Base-by-base conservation (phyloP, 345 rosid species). In the Syzygium aromaticum region DNA sequence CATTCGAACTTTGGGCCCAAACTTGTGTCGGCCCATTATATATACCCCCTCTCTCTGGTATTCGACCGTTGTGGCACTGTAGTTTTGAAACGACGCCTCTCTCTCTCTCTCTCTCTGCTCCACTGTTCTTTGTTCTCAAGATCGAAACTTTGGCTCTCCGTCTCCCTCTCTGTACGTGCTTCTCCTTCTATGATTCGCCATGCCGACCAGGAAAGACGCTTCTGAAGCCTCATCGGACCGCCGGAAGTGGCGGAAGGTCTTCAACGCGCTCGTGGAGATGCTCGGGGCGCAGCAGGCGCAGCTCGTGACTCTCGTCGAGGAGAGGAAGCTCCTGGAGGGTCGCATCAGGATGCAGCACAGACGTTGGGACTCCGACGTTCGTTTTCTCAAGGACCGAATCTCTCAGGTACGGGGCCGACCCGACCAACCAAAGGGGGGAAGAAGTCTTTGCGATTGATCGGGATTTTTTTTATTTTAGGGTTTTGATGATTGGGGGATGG, bases 201-300 rank as follows among this genome's bases (percentile, higher is more conserved):
- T 86, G 88, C 17, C 43, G 77, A n/a, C 30, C 52, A 87, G 8
- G 17, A 85, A 92, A 93, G 94, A 88, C 88, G 27, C 88, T 64
- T 17, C 88, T 90, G 77, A 54, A 82, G 87, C 85, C 83, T 12
- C 93, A 3, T 88, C 92, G 28, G 95, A 93, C 52, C 90, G 95
- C 51, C 82, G 84, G 91, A 95, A 92, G 84, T 93, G 98, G 98
- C 94, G 89, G 63, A 92, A 84, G 63, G 88, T 96, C 19, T 94
- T 94, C 84, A 85, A 93, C 54, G 88, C 90, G 38, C 59, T 95
- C 85, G 92, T 95, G 43, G 89, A 94, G 86, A 89, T 94, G 73
- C 56, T 98, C 51, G 91, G 90, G 61, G 87, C 91, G 78, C 96
- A 94, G 87, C 96, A 96, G 87, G 91, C 92, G 52, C 97, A 95